Conservation (phyloP, 371 early-diverging fungal species). For the Mortierella sp. region DNA sequence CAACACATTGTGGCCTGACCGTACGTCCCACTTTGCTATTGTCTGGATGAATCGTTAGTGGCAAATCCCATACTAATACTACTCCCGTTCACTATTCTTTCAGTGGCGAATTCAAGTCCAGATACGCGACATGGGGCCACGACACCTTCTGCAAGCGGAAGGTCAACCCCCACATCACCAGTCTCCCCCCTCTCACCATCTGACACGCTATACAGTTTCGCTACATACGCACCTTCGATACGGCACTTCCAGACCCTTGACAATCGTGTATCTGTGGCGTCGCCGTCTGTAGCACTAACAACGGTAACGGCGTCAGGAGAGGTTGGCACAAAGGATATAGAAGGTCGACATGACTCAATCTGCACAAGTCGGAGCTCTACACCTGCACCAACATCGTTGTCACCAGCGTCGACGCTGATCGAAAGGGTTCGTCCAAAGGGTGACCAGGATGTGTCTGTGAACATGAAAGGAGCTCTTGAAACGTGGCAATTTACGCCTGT, state of each 20-base stretch:
- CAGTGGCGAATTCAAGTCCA: not conserved
- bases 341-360: no score
- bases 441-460: no score
- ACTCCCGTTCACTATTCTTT: not conserved
- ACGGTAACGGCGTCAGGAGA: no score
- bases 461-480: no score
- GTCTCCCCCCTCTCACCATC: not conserved
- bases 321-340: no score
- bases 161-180: not conserved
- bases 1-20: conserved; percentile 1
- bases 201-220: not conserved
- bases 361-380: no score
- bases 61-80: not conserved
- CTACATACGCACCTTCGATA: no score
- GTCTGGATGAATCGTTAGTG: not conserved
- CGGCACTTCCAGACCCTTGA: not conserved
- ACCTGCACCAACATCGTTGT: no score
- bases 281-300: not conserved
- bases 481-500: no score
- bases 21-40: not conserved
- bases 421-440: no score
- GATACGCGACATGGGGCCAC: not conserved
- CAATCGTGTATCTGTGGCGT: not conserved
- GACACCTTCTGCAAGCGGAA: not conserved
- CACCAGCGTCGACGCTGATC: no score